Conservation (phyloP, 2,329 filamentous ascomycete species). For the Epichloe coenophiala region DNA sequence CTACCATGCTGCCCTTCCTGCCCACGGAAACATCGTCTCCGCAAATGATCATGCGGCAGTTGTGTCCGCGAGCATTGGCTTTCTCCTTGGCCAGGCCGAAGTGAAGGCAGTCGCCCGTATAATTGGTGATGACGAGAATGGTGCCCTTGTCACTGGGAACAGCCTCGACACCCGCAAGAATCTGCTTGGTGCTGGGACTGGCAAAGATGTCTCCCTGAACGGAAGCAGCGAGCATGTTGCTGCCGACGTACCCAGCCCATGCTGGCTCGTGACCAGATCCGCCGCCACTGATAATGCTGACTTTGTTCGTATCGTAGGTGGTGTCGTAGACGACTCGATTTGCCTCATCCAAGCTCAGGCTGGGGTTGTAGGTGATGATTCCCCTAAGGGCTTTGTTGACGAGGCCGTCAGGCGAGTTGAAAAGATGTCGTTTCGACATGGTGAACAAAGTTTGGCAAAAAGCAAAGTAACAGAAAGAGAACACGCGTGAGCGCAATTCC, state of each 20-base stretch:
- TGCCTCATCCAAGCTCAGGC: slow-evolving; percentile 33
- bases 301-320: slow-evolving; percentile 27
- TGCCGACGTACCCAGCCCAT: slow-evolving; percentile 50
- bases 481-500: too few species aligned
- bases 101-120: slow-evolving; percentile 50
- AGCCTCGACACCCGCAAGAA: slow-evolving; percentile 42
- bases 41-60: slow-evolving; percentile 44
- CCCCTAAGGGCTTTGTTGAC: slow-evolving; percentile 38
- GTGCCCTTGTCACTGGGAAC: slow-evolving; percentile 41
- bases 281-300: slow-evolving; percentile 40
- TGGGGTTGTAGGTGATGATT: slow-evolving; percentile 39
- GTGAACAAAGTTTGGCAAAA: neutral
- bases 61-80: slow-evolving; percentile 39
- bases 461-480: neutral
- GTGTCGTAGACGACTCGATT: slow-evolving; percentile 40
- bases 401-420: slow-evolving; percentile 37
- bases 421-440: slow-evolving; percentile 40
- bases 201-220: slow-evolving; percentile 52
- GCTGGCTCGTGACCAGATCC: slow-evolving; percentile 48
- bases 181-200: slow-evolving; percentile 48
- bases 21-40: slow-evolving; percentile 54
- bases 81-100: slow-evolving; percentile 47
- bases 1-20: slow-evolving; percentile 42
- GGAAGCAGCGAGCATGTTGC: slow-evolving; percentile 46
- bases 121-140: slow-evolving; percentile 50